phyloP scores from a whole-genome alignment of 2,329 filamentous ascomycete genomes.

The Trichoderma citrinoviride region DNA sequence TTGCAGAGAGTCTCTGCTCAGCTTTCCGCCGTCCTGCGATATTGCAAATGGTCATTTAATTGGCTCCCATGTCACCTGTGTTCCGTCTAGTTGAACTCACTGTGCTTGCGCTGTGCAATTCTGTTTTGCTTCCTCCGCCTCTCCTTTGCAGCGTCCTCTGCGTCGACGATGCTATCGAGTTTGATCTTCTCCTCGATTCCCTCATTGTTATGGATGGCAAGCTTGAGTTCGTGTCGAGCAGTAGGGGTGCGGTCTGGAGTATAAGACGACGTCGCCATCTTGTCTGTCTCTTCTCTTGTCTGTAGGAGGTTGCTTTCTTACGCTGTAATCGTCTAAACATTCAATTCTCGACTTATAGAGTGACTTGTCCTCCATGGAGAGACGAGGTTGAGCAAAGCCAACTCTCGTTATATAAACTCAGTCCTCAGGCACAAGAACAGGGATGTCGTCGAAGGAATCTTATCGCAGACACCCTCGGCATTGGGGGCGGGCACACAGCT shows the following conservation, averaged over 20 bases:
- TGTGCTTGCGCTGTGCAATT: constrained; percentile 19
- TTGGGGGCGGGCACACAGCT: constrained; percentile 19
- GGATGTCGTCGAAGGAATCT: constrained; percentile 15
- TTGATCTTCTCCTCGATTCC: constrained; percentile 1
- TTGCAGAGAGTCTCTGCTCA: constrained; percentile 16
- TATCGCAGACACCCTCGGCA: constrained; percentile 4
- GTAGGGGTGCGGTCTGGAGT: background rate
- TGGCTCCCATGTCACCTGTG: background rate
- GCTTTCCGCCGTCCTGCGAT: constrained; percentile 15
- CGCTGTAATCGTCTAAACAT: background rate
- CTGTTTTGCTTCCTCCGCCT: constrained; percentile 14
- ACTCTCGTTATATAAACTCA: constrained; percentile 7
- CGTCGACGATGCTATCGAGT: constrained; percentile 1
- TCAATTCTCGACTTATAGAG: background rate
- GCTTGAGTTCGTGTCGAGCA: background rate
- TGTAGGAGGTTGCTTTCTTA: background rate
- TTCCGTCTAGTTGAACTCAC: background rate
- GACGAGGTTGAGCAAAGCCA: background rate
- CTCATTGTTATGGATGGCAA: background rate
- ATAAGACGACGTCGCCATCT: background rate
- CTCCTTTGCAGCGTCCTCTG: constrained; percentile 10
- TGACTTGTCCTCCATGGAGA: background rate
- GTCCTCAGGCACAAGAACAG: background rate
- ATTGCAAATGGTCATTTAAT: background rate
- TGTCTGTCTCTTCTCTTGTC: background rate